phyloP scores from a whole-genome alignment of 495 filamentous ascomycete species.

The Cryomyces minteri region DNA sequence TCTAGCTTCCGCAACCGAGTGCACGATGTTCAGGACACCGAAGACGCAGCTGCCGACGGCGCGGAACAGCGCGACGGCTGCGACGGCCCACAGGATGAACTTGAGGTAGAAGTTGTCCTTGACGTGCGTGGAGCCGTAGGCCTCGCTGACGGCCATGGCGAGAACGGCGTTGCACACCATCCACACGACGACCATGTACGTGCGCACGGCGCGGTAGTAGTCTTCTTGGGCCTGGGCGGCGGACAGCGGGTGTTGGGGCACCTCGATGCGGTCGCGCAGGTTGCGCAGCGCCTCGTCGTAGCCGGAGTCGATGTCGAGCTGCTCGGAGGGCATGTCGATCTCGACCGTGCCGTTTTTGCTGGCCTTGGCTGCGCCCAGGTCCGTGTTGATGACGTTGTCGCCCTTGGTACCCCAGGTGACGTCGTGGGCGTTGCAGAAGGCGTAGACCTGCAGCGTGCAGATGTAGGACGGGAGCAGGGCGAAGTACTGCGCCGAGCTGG shows the following conservation, averaged over 20 bases:
- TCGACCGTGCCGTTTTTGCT: slow-evolving; percentile 56
- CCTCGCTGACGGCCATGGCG: slow-evolving; percentile 84
- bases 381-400: slow-evolving; percentile 82
- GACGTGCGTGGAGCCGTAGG: slow-evolving; percentile 51
- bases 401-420: slow-evolving; percentile 99
- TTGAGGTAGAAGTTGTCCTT: slow-evolving; percentile 76
- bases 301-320: slow-evolving; percentile 93
- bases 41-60: slow-evolving; percentile 68
- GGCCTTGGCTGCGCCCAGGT: slow-evolving; percentile 63
- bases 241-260: slow-evolving; percentile 35
- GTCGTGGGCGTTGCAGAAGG: slow-evolving; percentile 99
- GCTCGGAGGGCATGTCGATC: slow-evolving; percentile 92
- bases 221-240: slow-evolving; percentile 88
- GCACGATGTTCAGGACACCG: slow-evolving; percentile 61
- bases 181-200: slow-evolving; percentile 98
- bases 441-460: slow-evolving; percentile 94
- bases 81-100: slow-evolving; percentile 87
- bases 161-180: slow-evolving; percentile 83
- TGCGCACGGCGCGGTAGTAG: slow-evolving; percentile 94
- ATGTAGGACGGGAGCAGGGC: slow-evolving; percentile 82
- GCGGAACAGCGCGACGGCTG: slow-evolving; percentile 65
- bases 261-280: slow-evolving; percentile 80
- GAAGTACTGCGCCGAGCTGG: slow-evolving; percentile 83
- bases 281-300: slow-evolving; percentile 97
- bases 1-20: slow-evolving; percentile 70